A percentile compares a stretch with the other conserved stretches of the same genome.
phyloP scores from a whole-genome alignment of 2,329 filamentous ascomycete species.

The Metarhizium guizhouense region DNA sequence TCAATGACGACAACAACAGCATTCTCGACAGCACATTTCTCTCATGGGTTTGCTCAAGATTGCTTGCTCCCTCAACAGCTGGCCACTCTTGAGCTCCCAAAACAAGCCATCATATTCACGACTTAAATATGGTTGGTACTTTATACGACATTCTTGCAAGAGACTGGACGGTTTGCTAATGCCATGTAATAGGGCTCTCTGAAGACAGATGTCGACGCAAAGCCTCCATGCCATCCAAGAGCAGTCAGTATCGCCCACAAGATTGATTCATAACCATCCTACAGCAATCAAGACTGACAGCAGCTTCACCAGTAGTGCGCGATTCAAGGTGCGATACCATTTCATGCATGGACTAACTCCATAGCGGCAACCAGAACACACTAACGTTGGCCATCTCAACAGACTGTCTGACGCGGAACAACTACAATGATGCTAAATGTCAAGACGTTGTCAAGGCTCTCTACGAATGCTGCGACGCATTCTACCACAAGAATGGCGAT shows the following conservation, averaged over 20 bases:
- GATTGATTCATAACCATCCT: background rate
- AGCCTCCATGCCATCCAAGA: slow-evolving; percentile 77
- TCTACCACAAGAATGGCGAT: slow-evolving; percentile 75
- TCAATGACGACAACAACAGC: too few relatives aligned
- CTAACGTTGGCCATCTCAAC: slow-evolving; percentile 4
- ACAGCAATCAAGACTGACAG: background rate
- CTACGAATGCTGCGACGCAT: slow-evolving; percentile 87
- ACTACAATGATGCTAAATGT: slow-evolving; percentile 80
- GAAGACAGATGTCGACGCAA: slow-evolving; percentile 61
- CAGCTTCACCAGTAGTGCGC: slow-evolving; percentile 55
- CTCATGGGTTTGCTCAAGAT: too few relatives aligned
- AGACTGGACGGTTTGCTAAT: background rate
- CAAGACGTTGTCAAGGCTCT: slow-evolving; percentile 69
- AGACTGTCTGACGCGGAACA: slow-evolving; percentile 81
- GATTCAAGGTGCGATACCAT: slow-evolving; percentile 60
- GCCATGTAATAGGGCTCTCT: slow-evolving; percentile 21
- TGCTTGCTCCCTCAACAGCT: too few relatives aligned
- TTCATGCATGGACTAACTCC: background rate
- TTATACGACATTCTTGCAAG: background rate
- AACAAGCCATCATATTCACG: too few relatives aligned
- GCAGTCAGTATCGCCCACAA: slow-evolving; percentile 49
- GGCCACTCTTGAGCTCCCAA: too few relatives aligned
- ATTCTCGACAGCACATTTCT: too few relatives aligned
- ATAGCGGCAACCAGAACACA: background rate
- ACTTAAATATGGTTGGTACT: background rate